Conservation (phyloP, 176 grass and related monocot genomes). For the Melocanna baccifera region DNA sequence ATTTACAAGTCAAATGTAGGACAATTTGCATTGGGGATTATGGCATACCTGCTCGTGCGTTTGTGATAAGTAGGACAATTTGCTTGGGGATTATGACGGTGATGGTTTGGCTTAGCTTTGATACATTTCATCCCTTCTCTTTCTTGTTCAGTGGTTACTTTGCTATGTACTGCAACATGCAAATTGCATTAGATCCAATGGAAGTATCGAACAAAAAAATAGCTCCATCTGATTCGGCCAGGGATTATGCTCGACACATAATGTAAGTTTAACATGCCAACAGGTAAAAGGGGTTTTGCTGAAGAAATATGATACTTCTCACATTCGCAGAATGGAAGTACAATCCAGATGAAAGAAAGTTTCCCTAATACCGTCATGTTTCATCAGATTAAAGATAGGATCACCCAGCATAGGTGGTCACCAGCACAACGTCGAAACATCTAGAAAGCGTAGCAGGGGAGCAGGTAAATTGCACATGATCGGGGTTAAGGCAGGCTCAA, state of each 20-base stretch:
- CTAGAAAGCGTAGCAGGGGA: no score
- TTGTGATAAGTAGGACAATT: slow-evolving; percentile 7
- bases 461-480: not conserved
- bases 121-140: not conserved
- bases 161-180: not conserved
- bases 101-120: not conserved
- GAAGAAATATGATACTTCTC: not conserved
- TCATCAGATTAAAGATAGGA: not conserved
- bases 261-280: not conserved
- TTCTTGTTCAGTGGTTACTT: not conserved
- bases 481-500: not conserved
- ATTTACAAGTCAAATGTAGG: no score
- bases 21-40: slow-evolving; percentile 11
- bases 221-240: not conserved
- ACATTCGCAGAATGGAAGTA: not conserved
- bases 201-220: not conserved
- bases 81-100: not conserved
- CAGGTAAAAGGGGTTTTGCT: not conserved
- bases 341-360: not conserved
- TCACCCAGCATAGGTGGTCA: not conserved
- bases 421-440: not conserved
- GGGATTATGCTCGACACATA: not conserved
- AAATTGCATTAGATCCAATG: not conserved
- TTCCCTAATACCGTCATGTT: not conserved
- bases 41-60: slow-evolving; percentile 1